Base-by-base conservation (phyloP, 225 moss, liverwort and hornwort species). In the Sphagnum tenellum region DNA sequence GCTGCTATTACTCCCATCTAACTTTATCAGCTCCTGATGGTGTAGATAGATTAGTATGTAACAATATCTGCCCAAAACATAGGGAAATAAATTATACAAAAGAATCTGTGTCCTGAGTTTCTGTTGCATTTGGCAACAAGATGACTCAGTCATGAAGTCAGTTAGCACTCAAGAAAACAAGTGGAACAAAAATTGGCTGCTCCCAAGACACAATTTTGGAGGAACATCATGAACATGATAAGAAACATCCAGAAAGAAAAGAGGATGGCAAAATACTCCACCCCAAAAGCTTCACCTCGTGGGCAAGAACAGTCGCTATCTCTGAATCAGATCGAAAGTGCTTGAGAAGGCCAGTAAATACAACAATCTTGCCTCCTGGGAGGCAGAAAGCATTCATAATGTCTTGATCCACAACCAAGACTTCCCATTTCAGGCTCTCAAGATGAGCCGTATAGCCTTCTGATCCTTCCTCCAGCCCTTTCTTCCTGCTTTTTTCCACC, bases 301-400 rank as follows among this genome's bases (percentile, higher is more conserved):
- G 98, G 46, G 85, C 93, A 47, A 98, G 70, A 47, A 98, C 98
- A 44, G 93, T 90, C 9, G 98, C 87, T 56, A 98, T 59, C 64
- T 98, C 90, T 12, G 76, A 8, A 55, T 98, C 90, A 0, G 86
- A 74, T 3, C 76, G 88, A 50, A 93, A 90, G 61, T 76, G 82
- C 54, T 93, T 93, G n/a, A 98, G 81, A 46, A 98, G 71, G 2
- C 98, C 98, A 3, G 98, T 90, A 69, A 82, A 98, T 14, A 98
- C 98, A 4, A 98, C 90, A 29, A 98, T 90, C 79, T 98, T 98
- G 63, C 98, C 98, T 12, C 98, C 98, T 3, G 98, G 98, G 47
- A 93, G 80, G 66, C 98, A 98, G 29, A 93, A 76, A 4, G 98
- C 98, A 62, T 98, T 98, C 73, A 98, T 83, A 56, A 77, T 59